A percentile compares a stretch with the other conserved stretches of the same genome.
These are phyloP conservation scores for Tylopilus plumbeoviolaceoides DNA, from an alignment of 768 basidiomycete genomes.

Conservation along the genomic window DNA sequence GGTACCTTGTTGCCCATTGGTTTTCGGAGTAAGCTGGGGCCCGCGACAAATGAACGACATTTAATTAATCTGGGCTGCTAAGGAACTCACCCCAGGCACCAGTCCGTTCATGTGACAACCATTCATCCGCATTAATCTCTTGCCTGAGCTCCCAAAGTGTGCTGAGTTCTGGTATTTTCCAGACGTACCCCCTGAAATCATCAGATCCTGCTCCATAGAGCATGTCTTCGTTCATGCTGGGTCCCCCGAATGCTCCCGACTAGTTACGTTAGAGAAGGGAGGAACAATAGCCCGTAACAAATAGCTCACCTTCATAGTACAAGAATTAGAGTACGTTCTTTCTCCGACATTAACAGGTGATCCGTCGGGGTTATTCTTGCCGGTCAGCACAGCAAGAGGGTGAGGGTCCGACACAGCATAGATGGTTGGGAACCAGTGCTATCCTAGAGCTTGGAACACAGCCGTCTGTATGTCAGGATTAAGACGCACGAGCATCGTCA, in stretches of 20 bases:
- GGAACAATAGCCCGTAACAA: neutral
- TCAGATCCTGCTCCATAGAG: slow-evolving; percentile 79
- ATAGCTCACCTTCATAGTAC: slow-evolving; percentile 69
- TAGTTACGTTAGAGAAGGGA: slow-evolving; percentile 24
- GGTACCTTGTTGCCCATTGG: slow-evolving; percentile 37
- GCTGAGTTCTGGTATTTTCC: slow-evolving; percentile 59
- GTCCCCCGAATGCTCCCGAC: slow-evolving; percentile 76
- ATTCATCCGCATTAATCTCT: slow-evolving; percentile 42
- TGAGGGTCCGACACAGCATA: slow-evolving; percentile 63
- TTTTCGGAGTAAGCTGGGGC: slow-evolving; percentile 45
- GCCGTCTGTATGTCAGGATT: neutral
- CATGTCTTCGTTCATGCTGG: slow-evolving; percentile 46
- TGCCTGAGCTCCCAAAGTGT: slow-evolving; percentile 43
- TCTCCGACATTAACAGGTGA: slow-evolving; percentile 41
- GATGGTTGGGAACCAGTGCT: slow-evolving; percentile 71
- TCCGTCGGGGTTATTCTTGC: slow-evolving; percentile 52
- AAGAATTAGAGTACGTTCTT: slow-evolving; percentile 63
- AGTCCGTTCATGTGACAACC: slow-evolving; percentile 36
- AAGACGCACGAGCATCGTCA: slow-evolving; percentile 59
- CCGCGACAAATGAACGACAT: slow-evolving; percentile 7
- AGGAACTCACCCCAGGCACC: slow-evolving; percentile 29
- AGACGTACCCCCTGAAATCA: slow-evolving; percentile 75
- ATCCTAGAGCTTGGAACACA: slow-evolving; percentile 3
- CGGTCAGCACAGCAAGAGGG: slow-evolving; percentile 68
- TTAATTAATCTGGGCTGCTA: slow-evolving; percentile 6